Percentiles rank a stretch among this genome's conserved stretches.
phyloP scores from a whole-genome alignment of 768 basidiomycete species.

The Cyclocybe cylindracea region DNA sequence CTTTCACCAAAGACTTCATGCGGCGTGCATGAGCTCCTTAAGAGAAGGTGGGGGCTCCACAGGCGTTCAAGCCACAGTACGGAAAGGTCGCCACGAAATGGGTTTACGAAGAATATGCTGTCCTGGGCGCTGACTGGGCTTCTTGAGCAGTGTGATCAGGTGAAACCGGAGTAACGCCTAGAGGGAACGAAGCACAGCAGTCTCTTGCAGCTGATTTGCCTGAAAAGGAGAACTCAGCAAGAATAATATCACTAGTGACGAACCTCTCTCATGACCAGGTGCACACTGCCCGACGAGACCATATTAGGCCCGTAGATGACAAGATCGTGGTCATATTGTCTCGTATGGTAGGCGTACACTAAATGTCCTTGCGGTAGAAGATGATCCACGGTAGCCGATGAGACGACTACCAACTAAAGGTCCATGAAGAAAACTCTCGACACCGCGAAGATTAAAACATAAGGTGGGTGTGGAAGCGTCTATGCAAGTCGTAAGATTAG shows the following conservation, averaged over 20 bases:
- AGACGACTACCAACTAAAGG: slow-evolving; percentile 28
- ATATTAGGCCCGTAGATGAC: slow-evolving; percentile 8
- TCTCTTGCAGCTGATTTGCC: too few species aligned
- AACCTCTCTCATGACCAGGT: background rate
- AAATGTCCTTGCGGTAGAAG: slow-evolving; percentile 42
- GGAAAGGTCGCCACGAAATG: too few species aligned
- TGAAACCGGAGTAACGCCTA: too few species aligned
- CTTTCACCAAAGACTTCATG: too few species aligned
- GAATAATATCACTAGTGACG: background rate
- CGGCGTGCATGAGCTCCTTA: too few species aligned
- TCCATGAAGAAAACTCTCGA: slow-evolving; percentile 36
- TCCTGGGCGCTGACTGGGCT: too few species aligned
- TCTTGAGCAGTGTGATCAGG: background rate
- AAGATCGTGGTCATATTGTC: slow-evolving; percentile 36
- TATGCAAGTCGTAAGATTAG: slow-evolving; percentile 38
- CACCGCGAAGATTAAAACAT: slow-evolving; percentile 28
- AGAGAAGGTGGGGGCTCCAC: too few species aligned
- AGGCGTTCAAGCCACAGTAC: too few species aligned
- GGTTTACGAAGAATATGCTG: too few species aligned
- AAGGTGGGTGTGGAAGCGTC: slow-evolving; percentile 28
- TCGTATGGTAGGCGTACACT: slow-evolving; percentile 47
- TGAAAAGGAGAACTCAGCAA: too few species aligned
- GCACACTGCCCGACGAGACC: background rate
- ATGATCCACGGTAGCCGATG: slow-evolving; percentile 33
- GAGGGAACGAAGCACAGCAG: too few species aligned